Evolutionary conservation across 1,284 basidiomycete species (phyloP).

Genomic region (Cryptococcus deneoformans): DNA sequence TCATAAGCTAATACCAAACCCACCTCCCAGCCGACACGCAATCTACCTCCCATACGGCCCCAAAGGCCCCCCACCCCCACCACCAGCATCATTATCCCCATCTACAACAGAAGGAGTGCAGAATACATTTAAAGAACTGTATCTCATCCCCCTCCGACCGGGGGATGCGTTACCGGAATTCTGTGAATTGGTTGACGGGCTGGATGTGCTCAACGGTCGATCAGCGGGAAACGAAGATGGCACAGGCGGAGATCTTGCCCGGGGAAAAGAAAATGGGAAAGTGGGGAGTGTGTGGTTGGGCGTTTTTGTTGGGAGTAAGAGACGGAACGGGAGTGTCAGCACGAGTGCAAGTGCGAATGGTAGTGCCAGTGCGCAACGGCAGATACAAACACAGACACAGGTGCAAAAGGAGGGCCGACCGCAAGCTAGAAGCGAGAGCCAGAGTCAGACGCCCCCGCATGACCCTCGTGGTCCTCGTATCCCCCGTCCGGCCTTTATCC

Average conservation of each 20-base stretch:
- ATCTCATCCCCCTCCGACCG: slow-evolving; percentile 63
- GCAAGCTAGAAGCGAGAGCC: no score
- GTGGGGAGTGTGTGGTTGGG: no score
- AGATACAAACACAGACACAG: no score
- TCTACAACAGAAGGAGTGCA: slow-evolving; percentile 56
- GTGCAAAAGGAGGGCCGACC: no score
- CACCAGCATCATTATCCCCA: no score
- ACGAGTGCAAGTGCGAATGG: slow-evolving; percentile 38
- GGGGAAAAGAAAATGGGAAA: no score
- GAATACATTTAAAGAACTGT: slow-evolving; percentile 63
- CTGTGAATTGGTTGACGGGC: slow-evolving; percentile 78
- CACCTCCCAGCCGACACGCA: slow-evolving; percentile 67
- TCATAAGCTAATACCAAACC: neutral
- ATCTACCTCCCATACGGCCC: slow-evolving; percentile 52
- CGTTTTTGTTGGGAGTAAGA: no score
- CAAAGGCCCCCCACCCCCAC: slow-evolving; percentile 35
- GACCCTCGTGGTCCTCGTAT: neutral
- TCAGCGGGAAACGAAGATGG: slow-evolving; percentile 43
- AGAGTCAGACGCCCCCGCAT: neutral
- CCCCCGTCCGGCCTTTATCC: neutral
- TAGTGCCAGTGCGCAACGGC: neutral
- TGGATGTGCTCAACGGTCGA: slow-evolving; percentile 60
- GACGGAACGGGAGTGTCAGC: no score
- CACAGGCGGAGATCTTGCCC: no score
- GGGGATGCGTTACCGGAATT: slow-evolving; percentile 69